Percentiles rank a stretch among this genome's conserved stretches.
Conservation (phyloP, 2,329 filamentous ascomycete species). For the Microcyclospora pomicola region DNA sequence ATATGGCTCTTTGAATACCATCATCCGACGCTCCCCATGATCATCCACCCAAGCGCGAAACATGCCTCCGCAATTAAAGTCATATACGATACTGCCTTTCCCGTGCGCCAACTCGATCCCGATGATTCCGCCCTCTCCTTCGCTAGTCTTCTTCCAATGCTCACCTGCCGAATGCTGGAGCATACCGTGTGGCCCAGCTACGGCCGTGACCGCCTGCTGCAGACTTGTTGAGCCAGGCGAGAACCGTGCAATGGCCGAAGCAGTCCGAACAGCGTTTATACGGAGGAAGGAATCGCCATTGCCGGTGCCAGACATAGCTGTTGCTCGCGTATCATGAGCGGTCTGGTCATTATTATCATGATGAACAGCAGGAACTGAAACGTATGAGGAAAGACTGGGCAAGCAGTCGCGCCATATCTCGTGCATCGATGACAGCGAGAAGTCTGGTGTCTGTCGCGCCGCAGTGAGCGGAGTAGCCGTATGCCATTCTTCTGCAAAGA, state of each 20-base stretch:
- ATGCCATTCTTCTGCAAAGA: slow-evolving; percentile 80
- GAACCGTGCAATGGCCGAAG: slow-evolving; percentile 60
- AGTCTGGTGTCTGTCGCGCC: not conserved
- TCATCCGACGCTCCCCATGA: slow-evolving; percentile 42
- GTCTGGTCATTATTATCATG: not conserved
- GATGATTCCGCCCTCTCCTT: slow-evolving; percentile 77
- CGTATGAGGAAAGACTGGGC: slow-evolving; percentile 10
- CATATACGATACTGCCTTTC: slow-evolving; percentile 49
- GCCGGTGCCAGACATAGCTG: slow-evolving; percentile 57
- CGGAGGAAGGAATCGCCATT: slow-evolving; percentile 83
- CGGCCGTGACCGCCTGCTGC: slow-evolving; percentile 44
- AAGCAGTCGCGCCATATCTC: slow-evolving; percentile 11
- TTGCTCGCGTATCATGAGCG: slow-evolving; percentile 6
- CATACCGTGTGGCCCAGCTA: slow-evolving; percentile 59
- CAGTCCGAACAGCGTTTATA: slow-evolving; percentile 54
- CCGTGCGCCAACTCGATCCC: slow-evolving; percentile 51
- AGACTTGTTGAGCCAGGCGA: slow-evolving; percentile 32
- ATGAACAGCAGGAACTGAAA: slow-evolving; percentile 1
- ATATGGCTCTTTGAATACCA: slow-evolving; percentile 40
- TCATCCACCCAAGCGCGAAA: slow-evolving; percentile 65
- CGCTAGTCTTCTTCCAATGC: slow-evolving; percentile 58
- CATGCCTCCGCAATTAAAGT: slow-evolving; percentile 81
- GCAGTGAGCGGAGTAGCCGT: not conserved
- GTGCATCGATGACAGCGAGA: not conserved
- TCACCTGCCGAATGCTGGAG: slow-evolving; percentile 60